phyloP scores from a whole-genome alignment of 164 flowering plant species.

The Nelumbo lutea region DNA sequence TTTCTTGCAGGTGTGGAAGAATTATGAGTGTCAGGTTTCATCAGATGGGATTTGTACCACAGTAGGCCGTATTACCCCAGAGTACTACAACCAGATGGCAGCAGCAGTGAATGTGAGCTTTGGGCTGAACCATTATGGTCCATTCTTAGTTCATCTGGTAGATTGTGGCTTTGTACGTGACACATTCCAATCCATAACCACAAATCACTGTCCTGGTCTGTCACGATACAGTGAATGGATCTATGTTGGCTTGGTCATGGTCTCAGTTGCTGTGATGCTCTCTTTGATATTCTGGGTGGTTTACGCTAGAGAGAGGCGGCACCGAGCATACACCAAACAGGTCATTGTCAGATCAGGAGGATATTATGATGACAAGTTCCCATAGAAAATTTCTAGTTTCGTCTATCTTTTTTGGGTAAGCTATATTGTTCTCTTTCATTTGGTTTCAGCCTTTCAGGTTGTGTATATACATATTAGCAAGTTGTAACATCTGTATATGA shows the following conservation, averaged over 20 bases:
- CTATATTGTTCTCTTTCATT: too few species aligned
- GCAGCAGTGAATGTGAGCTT: conserved; percentile 66
- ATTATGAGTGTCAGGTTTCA: conserved; percentile 38
- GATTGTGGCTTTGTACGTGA: conserved; percentile 80
- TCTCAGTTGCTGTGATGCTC: conserved; percentile 79
- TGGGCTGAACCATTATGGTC: conserved; percentile 55
- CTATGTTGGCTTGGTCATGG: conserved; percentile 65
- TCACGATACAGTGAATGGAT: conserved; percentile 47
- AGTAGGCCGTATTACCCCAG: conserved; percentile 67
- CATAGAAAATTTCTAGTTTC: too few species aligned
- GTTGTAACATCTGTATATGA: too few species aligned
- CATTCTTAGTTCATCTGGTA: conserved; percentile 53
- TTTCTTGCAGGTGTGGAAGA: conserved; percentile 28
- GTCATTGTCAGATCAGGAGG: neutral
- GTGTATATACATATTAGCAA: too few species aligned
- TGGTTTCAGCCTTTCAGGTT: too few species aligned
- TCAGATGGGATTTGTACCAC: conserved; percentile 37
- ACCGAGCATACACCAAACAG: conserved; percentile 57
- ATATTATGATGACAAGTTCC: too few species aligned
- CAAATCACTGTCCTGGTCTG: conserved; percentile 57
- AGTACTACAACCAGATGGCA: conserved; percentile 43
- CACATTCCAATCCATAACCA: conserved; percentile 42
- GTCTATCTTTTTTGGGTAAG: too few species aligned
- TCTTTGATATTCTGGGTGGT: conserved; percentile 85
- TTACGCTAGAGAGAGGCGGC: conserved; percentile 80